These are phyloP conservation scores for Beauveria medogensis DNA, from an alignment of 2,329 filamentous ascomycete genomes.

Conservation along the genomic window DNA sequence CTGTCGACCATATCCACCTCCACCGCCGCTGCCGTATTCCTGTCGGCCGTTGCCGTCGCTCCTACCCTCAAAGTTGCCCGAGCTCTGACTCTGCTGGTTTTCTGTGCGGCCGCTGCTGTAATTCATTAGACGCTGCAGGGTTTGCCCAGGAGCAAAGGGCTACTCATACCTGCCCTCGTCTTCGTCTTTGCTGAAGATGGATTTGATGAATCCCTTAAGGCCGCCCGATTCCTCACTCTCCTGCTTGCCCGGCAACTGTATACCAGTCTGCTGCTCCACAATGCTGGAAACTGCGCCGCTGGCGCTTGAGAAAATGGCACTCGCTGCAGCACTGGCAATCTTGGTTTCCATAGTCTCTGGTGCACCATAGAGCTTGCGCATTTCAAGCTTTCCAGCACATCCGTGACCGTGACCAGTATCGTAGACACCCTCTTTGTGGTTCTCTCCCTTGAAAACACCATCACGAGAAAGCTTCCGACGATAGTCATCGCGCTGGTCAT, in stretches of 20 bases:
- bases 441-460: conserved; percentile 68
- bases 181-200: conserved; percentile 59
- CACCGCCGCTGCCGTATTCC: not conserved
- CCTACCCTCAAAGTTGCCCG: conserved; percentile 1
- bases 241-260: conserved; percentile 27
- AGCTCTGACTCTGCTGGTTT: not conserved
- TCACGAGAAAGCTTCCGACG: conserved; percentile 68
- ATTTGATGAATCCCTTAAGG: conserved; percentile 62
- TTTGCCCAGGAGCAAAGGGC: not conserved
- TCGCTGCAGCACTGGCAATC: conserved; percentile 48
- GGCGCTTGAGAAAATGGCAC: conserved; percentile 49
- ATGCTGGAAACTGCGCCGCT: conserved; percentile 42
- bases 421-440: conserved; percentile 78
- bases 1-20: not conserved
- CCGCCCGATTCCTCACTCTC: conserved; percentile 52
- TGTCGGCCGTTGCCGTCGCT: conserved; percentile 1
- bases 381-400: conserved; percentile 67
- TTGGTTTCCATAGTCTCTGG: conserved; percentile 45
- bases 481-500: conserved; percentile 56
- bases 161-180: conserved; percentile 45
- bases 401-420: conserved; percentile 83
- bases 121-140: not conserved
- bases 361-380: conserved; percentile 58
- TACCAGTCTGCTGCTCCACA: conserved; percentile 38
- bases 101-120: conserved; percentile 4